These are phyloP conservation scores for Dendrocalamus latiflorus DNA, from an alignment of 202 grass and related monocot species.

Conservation along the genomic window DNA sequence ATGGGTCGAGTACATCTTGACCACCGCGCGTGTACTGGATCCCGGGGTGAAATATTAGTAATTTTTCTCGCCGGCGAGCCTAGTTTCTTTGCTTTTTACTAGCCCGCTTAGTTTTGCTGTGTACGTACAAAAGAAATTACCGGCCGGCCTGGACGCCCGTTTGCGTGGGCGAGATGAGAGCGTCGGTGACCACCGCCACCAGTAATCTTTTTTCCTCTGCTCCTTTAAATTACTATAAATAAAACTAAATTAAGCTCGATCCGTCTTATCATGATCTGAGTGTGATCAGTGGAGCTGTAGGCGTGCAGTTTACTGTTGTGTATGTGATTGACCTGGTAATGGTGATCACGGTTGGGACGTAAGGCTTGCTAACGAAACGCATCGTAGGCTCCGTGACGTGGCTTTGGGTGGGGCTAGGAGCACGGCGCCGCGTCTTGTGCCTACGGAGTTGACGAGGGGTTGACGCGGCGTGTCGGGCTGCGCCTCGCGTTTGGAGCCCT, in stretches of 20 bases:
- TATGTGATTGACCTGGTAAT: neutral
- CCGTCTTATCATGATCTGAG: neutral
- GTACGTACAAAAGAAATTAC: conserved; percentile 32
- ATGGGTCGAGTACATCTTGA: neutral
- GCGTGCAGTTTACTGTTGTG: neutral
- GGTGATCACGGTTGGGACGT: neutral
- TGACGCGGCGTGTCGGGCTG: no score
- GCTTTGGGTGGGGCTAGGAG: no score
- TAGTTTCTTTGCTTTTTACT: conserved; percentile 14
- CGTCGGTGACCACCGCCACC: conserved; percentile 34
- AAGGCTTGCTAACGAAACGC: neutral
- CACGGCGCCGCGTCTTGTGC: no score
- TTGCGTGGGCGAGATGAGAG: conserved; percentile 52
- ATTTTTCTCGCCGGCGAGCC: conserved; percentile 30
- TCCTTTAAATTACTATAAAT: neutral
- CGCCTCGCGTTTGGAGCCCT: no score
- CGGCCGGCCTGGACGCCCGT: conserved; percentile 41
- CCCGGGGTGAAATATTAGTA: neutral
- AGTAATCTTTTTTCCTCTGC: neutral
- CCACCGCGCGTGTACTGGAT: neutral
- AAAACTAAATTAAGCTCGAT: neutral
- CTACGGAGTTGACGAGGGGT: no score
- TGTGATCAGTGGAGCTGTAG: neutral
- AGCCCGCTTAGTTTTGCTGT: conserved; percentile 24
- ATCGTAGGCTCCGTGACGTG: neutral